Evolutionary conservation across 2,329 filamentous ascomycete genomes (phyloP).

Genomic region (Rutstroemia sp.): DNA sequence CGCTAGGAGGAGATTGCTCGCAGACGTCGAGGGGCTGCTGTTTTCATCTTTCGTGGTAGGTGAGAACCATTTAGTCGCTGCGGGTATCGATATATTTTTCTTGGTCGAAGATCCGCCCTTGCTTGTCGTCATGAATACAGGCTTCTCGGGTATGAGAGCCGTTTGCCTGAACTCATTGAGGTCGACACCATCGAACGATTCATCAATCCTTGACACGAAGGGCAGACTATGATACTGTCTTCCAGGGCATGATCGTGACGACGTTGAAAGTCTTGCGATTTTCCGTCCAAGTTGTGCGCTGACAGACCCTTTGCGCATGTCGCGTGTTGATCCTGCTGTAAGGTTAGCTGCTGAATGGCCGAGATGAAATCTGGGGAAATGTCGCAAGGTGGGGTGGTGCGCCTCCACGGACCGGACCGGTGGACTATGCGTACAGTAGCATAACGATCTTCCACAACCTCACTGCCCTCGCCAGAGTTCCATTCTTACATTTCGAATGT

Average conservation of each 20-base stretch:
- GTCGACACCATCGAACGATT: constrained; percentile 17
- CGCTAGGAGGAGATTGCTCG: constrained; percentile 1
- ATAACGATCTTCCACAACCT: too few relatives aligned
- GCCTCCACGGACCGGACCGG: too few relatives aligned
- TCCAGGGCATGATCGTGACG: too few relatives aligned
- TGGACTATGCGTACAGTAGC: too few relatives aligned
- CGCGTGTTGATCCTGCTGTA: background rate
- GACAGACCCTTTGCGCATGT: background rate
- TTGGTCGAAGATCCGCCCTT: constrained; percentile 3
- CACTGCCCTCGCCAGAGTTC: too few relatives aligned
- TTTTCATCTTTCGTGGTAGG: background rate
- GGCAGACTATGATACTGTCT: background rate
- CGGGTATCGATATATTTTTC: constrained; percentile 42
- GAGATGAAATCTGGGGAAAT: too few relatives aligned
- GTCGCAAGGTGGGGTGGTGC: too few relatives aligned
- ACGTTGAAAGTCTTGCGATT: too few relatives aligned
- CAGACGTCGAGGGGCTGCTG: too few relatives aligned
- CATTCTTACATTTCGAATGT: too few relatives aligned
- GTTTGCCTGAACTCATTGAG: constrained; percentile 43
- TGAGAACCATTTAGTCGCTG: constrained; percentile 52
- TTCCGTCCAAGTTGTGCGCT: background rate
- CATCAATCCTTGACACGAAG: constrained; percentile 10
- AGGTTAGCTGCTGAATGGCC: too few relatives aligned
- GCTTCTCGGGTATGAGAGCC: constrained; percentile 45
- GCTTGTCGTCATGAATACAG: constrained; percentile 40